These are phyloP conservation scores for Lindgomyces ingoldianus DNA, from an alignment of 495 filamentous ascomycete species.

Conservation along the genomic window DNA sequence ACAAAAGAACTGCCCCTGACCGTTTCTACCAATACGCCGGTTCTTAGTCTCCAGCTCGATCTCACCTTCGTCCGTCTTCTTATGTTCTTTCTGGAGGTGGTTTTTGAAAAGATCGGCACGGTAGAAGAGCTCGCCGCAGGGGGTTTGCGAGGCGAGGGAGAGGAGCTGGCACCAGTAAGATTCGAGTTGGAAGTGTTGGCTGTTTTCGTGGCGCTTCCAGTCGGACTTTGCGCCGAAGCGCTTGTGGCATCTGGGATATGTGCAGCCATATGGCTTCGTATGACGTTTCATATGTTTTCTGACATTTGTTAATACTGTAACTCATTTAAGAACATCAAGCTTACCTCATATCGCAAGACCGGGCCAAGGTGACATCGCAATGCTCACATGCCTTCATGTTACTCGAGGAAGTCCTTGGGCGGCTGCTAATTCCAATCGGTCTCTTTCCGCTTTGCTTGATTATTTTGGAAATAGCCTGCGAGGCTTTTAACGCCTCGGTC, in stretches of 20 bases:
- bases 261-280: slow-evolving; percentile 84
- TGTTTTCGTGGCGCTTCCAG: slow-evolving; percentile 95
- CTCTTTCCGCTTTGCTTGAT: slow-evolving; percentile 24
- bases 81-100: slow-evolving; percentile 54
- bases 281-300: slow-evolving; percentile 85
- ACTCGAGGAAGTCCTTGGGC: slow-evolving; percentile 1
- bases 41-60: slow-evolving; percentile 43
- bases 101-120: slow-evolving; percentile 60
- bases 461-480: slow-evolving; percentile 19
- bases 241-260: slow-evolving; percentile 70
- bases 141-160: slow-evolving; percentile 30
- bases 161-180: slow-evolving; percentile 68
- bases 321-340: neutral
- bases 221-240: slow-evolving; percentile 90
- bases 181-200: slow-evolving; percentile 75
- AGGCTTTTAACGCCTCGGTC: slow-evolving; percentile 23
- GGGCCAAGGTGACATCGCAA: slow-evolving; percentile 5
- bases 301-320: neutral
- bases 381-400: slow-evolving; percentile 17
- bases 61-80: neutral
- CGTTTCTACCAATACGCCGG: slow-evolving; percentile 66
- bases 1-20: slow-evolving; percentile 78
- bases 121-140: slow-evolving; percentile 49
- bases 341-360: slow-evolving; percentile 48
- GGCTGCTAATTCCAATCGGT: neutral